phyloP scores from a whole-genome alignment of 768 basidiomycete genomes.

The Symmetrospora coprosmae region DNA sequence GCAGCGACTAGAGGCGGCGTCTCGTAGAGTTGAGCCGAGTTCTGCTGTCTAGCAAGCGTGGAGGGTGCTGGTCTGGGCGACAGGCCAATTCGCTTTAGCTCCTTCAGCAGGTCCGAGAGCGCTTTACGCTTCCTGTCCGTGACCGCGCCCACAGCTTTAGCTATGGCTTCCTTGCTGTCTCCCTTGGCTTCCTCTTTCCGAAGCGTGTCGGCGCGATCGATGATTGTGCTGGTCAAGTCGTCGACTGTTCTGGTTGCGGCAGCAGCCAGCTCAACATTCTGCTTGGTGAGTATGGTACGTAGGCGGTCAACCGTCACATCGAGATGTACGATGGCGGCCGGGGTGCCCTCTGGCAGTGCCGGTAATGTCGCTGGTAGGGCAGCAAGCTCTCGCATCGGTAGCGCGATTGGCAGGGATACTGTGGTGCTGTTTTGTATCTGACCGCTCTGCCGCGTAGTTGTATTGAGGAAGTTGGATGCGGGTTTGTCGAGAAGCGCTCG shows the following conservation, averaged over 20 bases:
- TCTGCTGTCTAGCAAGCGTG: background rate
- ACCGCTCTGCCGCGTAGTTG: background rate
- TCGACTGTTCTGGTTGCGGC: constrained; percentile 43
- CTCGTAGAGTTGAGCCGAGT: background rate
- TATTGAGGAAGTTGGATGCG: constrained; percentile 17
- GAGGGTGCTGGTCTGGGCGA: constrained; percentile 45
- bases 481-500: constrained; percentile 75
- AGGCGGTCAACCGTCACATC: background rate
- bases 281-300: background rate
- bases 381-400: background rate
- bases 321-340: background rate
- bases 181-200: constrained; percentile 40
- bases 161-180: constrained; percentile 46
- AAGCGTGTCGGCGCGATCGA: constrained; percentile 37
- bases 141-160: constrained; percentile 50
- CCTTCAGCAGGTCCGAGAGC: constrained; percentile 78
- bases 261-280: background rate
- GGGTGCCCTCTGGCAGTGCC: background rate
- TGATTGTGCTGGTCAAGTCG: constrained; percentile 47
- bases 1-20: background rate
- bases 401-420: background rate
- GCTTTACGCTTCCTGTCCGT: constrained; percentile 73
- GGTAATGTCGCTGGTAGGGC: background rate
- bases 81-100: constrained; percentile 65
- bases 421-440: background rate